Conservation (phyloP, 371 early-diverging fungal genomes). For the Lichtheimia hyalospora region DNA sequence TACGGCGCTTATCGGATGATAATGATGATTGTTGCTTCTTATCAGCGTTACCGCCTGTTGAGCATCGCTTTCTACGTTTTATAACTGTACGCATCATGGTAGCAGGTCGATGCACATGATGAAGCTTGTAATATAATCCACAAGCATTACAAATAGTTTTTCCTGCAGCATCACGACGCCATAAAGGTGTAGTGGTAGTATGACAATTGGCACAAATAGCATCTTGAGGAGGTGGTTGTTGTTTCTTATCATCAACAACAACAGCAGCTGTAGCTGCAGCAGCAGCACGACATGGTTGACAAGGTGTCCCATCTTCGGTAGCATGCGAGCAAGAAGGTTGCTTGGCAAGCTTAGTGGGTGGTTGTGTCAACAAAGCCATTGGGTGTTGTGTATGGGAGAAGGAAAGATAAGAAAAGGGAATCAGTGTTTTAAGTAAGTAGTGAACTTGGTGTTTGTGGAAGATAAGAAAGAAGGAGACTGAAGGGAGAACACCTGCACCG, state of each 20-base stretch:
- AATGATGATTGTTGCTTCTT: slow-evolving; percentile 6
- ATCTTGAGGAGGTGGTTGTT: slow-evolving; percentile 5
- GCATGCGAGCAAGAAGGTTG: neutral
- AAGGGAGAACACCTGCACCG: slow-evolving; percentile 8
- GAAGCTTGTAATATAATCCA: slow-evolving; percentile 78
- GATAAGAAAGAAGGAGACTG: slow-evolving; percentile 10
- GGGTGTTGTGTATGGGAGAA: neutral
- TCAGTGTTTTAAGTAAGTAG: no score
- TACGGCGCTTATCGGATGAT: neutral
- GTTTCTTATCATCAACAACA: slow-evolving; percentile 7
- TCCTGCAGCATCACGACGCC: slow-evolving; percentile 73
- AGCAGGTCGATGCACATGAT: slow-evolving; percentile 60
- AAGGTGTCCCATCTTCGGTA: slow-evolving; percentile 1
- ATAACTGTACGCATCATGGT: slow-evolving; percentile 59
- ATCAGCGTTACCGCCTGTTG: slow-evolving; percentile 3
- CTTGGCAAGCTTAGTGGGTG: slow-evolving; percentile 21
- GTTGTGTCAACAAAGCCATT: slow-evolving; percentile 21
- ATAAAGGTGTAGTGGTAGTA: slow-evolving; percentile 78
- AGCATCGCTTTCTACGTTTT: slow-evolving; percentile 50
- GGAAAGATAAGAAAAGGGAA: slow-evolving; percentile 5
- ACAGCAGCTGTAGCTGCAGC: slow-evolving; percentile 6
- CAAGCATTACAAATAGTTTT: slow-evolving; percentile 81
- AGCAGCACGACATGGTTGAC: neutral
- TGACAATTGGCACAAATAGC: slow-evolving; percentile 74
- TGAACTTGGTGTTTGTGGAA: neutral